A percentile compares a stretch with the other conserved stretches of the same genome.
Conservation (phyloP, 495 filamentous ascomycete species). For the Amphirosellinia nigrospora region DNA sequence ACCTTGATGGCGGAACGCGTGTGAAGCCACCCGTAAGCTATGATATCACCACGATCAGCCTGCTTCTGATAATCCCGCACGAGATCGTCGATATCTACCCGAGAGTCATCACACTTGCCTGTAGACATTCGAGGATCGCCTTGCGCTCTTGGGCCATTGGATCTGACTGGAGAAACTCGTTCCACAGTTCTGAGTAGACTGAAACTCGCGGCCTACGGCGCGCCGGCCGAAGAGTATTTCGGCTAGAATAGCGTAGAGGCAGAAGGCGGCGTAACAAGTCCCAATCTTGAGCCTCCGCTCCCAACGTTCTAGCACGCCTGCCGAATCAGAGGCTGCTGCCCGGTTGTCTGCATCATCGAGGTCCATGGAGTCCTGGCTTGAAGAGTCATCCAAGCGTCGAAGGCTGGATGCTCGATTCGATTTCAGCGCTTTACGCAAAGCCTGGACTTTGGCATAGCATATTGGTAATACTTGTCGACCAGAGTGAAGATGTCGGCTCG, state of each 20-base stretch:
- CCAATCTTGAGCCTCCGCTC: slow-evolving; percentile 84
- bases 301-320: slow-evolving; percentile 44
- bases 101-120: slow-evolving; percentile 68
- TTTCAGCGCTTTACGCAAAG: slow-evolving; percentile 42
- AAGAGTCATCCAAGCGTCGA: slow-evolving; percentile 59
- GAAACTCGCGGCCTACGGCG: slow-evolving; percentile 39
- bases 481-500: slow-evolving; percentile 51
- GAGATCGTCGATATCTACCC: slow-evolving; percentile 73
- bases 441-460: slow-evolving; percentile 45
- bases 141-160: slow-evolving; percentile 68
- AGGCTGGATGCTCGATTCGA: slow-evolving; percentile 23
- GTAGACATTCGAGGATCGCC: slow-evolving; percentile 81
- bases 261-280: slow-evolving; percentile 71
- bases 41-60: slow-evolving; percentile 67
- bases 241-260: slow-evolving; percentile 53
- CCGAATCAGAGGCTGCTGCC: slow-evolving; percentile 38
- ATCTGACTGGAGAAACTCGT: slow-evolving; percentile 56
- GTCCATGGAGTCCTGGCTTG: slow-evolving; percentile 65
- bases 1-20: slow-evolving; percentile 89
- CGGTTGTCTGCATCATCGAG: slow-evolving; percentile 54
- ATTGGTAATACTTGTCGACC: slow-evolving; percentile 51
- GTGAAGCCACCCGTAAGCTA: slow-evolving; percentile 88
- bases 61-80: slow-evolving; percentile 75
- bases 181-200: slow-evolving; percentile 46
- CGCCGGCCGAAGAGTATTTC: slow-evolving; percentile 39